These are phyloP conservation scores for Ogataea salicorniae DNA, from an alignment of 805 yeast species.

Conservation along the genomic window DNA sequence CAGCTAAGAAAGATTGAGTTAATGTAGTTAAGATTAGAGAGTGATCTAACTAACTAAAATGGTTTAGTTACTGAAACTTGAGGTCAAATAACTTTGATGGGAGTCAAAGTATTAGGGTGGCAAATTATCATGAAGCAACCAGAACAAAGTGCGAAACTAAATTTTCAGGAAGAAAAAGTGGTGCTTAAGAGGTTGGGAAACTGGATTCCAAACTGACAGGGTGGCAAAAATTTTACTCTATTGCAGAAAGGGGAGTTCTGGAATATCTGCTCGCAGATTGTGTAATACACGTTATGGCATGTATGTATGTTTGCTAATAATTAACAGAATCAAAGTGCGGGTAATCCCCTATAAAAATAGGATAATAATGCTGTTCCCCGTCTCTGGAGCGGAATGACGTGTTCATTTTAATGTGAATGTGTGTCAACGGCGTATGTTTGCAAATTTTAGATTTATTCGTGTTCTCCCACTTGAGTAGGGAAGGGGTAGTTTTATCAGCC, in stretches of 20 bases:
- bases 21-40: background rate
- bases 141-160: conserved; percentile 6
- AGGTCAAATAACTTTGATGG: background rate
- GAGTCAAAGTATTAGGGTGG: conserved; percentile 8
- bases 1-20: background rate
- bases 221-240: conserved; percentile 9
- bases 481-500: too few relatives aligned
- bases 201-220: conserved; percentile 6
- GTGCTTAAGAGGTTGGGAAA: conserved; percentile 7
- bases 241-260: background rate
- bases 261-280: background rate
- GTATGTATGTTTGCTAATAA: background rate
- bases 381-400: background rate
- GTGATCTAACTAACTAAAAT: background rate
- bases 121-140: conserved; percentile 9
- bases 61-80: background rate
- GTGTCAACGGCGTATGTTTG: background rate
- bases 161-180: conserved; percentile 12
- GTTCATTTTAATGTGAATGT: background rate
- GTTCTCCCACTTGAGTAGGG: too few relatives aligned
- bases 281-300: background rate
- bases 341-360: background rate
- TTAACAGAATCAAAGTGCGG: background rate
- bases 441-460: too few relatives aligned
- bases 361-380: background rate